Evolutionary conservation across 306 rosid genomes (phyloP), one percentile per base, ranked within the genome.

Genomic region (Lathyrus sativus): DNA sequence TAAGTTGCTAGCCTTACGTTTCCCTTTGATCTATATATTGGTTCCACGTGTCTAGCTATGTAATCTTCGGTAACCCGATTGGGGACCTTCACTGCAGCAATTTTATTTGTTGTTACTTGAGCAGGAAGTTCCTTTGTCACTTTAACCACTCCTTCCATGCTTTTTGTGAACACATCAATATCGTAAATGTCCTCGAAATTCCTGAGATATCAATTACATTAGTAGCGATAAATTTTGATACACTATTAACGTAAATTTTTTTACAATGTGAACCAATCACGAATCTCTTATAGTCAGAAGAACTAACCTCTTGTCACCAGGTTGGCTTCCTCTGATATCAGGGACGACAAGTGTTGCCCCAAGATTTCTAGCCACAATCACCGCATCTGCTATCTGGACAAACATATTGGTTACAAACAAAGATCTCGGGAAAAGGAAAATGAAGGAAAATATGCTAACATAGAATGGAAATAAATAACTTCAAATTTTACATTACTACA

Each of bases 301-400:
- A 39, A 80, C 95, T 76, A 67, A 93, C 99, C 97, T 86, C 84
- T 85, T 85, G 62, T 93, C 99, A 75, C 99, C 99, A 9, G 92
- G 90, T 42, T 87, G 85, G 83, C 86, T 93, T 76, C 99, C 99
- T 84, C 99, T 79, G 54, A 93, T 88, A 64, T 93, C 97, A 55
- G 99, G 99, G 64, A 93, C 74, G 38, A 93, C 97, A 54, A 93
- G 96, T 67, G 90, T 88, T 65, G 99, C 99, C 17, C 99, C 99
- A 6, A 93, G 89, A 75, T 68, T 85, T 79, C 95, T 87, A 65
- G 97, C 92, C 83, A 93, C 99, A 6, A 93, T 86, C 33, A 93
- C 88, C 0, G 97, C 99, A 85, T 93, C 97, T 4, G 95, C 81
- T 66, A 90, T 77, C 99, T 93, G 82, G 71, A 79, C 68, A 74